Base-by-base conservation (phyloP, 257 asterid species). In the Rhazya stricta region DNA sequence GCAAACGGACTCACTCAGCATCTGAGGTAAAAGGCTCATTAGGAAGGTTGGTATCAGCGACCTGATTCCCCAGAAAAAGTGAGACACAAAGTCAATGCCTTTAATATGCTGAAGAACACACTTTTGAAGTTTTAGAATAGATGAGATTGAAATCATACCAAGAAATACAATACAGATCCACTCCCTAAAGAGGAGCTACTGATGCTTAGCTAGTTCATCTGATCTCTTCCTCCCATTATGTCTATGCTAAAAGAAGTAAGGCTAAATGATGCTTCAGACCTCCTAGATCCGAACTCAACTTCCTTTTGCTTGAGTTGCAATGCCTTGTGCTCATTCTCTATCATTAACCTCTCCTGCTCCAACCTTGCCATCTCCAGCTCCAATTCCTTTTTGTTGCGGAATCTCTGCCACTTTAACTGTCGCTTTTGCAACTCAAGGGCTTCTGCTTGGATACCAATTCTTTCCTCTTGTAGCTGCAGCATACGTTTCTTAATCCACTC, bases 391-490 rank as follows among this genome's bases (percentile, higher is more conserved):
- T 83, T 75, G 50, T 62, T 62, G 73, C 85, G 78, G 62, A 80
- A 83, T 65, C 87, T 72, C 65, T 72, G 77, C 87, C 87, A 83
- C 77, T 83, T 81, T 42, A 80, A 45, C 25, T 78, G 76, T 37
- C 71, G 76, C 74, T 80, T 80, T 66, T 73, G 81, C 75, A 81
- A 58, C 74, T 83, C 85, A 56, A 83, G 27, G 19, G 85, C 87
- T 73, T 83, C 87, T 50, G 75, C 82, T 62, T 83, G 79, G 69
- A 83, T 80, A 3, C 73, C 77, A 53, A 81, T 57, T 45, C 84
- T 81, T 69, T 83, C 85, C 75, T 83, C 87, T 46, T 78, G 77
- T 39, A 83, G 79, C 67, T 78, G 79, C 69, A 81, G 73, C 83
- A 78, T 72, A 67, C 81, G 83, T 25, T 76, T 80, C 78, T 69